Evolutionary conservation across 805 yeast species (phyloP), one percentile per base, ranked within the genome.

Genomic region (Sugiyamaella floridensis): DNA sequence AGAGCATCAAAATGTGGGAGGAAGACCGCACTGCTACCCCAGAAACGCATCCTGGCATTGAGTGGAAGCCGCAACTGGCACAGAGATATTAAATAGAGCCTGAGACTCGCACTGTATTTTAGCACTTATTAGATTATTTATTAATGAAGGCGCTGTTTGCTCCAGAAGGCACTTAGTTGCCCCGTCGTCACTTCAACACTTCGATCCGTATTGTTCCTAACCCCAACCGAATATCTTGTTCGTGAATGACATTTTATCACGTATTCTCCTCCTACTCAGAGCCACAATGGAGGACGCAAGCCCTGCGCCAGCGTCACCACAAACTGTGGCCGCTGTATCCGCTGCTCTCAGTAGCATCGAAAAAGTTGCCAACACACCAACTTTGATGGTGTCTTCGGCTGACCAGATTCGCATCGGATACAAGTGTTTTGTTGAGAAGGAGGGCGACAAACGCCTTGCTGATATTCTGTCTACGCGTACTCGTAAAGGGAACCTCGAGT

Each of bases 361-460:
- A 8, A 32, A 32, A 14, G 9, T 8, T 14, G 37, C 37, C 9
- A 32, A 32, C 37, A 11, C 37, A 4, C 37, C 37, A 10, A 32
- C n/a, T 32, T 11, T 32, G n/a, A 32, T 10, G 10, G 37, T 32
- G 37, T 4, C 37, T 32, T 32, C 37, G 4, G 37, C n/a, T 11
- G 37, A 32, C 41, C 60, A 60, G 54, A 34, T 61, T 8, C 60
- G 63, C 14, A 54, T 53, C 2, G 97, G 97, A 15, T 86, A 95
- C 64, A 89, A 88, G 66, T 85, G 89, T 20, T 85, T 76, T 68
- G 95, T 86, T 6, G 74, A 74, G 55, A 92, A 93, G 66, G 97
- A 89, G 63, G 86, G 81, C 28, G 89, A 85, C 57, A 78, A 76
- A 55, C 75, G 97, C 56, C 67, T 82, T 34, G 97, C 98, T 1